phyloP scores from a whole-genome alignment of 768 basidiomycete species.

The Phaffia australis region DNA sequence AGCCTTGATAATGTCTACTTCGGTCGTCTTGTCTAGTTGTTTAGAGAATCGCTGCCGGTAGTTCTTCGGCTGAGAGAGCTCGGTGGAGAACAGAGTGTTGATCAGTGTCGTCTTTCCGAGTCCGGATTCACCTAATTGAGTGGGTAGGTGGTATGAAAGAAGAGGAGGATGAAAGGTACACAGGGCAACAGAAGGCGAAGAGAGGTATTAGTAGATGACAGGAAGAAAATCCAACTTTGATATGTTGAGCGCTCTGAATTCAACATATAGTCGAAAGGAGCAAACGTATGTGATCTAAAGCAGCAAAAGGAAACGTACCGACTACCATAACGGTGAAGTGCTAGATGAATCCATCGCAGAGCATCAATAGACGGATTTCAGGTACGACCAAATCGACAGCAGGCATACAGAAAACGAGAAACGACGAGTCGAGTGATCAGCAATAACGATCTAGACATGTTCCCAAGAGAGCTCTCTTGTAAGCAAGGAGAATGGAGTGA shows the following conservation, averaged over 20 bases:
- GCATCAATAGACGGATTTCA: not conserved
- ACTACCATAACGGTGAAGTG: slow-evolving; percentile 99
- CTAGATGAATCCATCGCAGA: not conserved
- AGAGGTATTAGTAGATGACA: no score
- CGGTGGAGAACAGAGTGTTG: slow-evolving; percentile 98
- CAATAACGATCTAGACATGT: not conserved
- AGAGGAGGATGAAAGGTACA: not conserved
- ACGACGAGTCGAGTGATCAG: not conserved
- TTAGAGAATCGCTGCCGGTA: slow-evolving; percentile 50
- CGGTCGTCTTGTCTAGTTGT: slow-evolving; percentile 92
- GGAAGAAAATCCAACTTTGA: not conserved
- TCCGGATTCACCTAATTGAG: slow-evolving; percentile 73
- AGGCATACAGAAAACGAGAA: not conserved
- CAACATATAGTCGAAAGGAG: slow-evolving; percentile 23
- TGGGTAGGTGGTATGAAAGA: not conserved
- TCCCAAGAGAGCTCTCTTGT: not conserved
- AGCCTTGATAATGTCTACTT: slow-evolving; percentile 95
- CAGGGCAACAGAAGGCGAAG: not conserved
- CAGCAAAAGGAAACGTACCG: slow-evolving; percentile 47
- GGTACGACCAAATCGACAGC: not conserved
- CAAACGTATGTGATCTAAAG: slow-evolving; percentile 15
- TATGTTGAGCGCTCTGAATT: not conserved
- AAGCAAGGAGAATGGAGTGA: not conserved
- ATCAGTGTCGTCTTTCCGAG: slow-evolving; percentile 94
- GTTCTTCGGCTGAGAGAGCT: slow-evolving; percentile 83